Evolutionary conservation across 2,329 filamentous ascomycete species (phyloP).

Genomic region (Colletotrichum spinosum): DNA sequence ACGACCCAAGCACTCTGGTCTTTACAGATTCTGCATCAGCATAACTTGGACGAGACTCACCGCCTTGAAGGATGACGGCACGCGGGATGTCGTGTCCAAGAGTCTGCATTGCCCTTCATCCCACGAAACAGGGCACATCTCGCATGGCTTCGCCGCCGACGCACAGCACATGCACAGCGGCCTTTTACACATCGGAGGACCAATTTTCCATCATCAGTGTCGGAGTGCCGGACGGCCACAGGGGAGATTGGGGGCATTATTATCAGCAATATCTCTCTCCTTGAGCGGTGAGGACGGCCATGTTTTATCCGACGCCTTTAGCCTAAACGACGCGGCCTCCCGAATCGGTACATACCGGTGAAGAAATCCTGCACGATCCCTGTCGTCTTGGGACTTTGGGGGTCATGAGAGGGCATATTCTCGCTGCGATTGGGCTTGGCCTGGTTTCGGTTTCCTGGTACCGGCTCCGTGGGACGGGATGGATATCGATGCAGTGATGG

Average conservation of each 20-base stretch:
- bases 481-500: neutral
- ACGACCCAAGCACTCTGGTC: neutral
- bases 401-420: neutral
- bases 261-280: neutral
- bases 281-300: conserved; percentile 16
- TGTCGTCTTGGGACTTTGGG: neutral
- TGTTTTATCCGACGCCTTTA: conserved; percentile 26
- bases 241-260: neutral
- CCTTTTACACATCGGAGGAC: neutral
- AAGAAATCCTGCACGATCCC: conserved; percentile 13
- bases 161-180: neutral
- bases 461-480: conserved; percentile 12
- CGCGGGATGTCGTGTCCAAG: neutral
- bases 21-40: neutral
- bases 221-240: too few species aligned
- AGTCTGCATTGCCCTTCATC: neutral
- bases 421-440: neutral
- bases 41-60: neutral
- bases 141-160: conserved; percentile 2
- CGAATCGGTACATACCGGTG: conserved; percentile 15
- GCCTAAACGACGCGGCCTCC: conserved; percentile 23
- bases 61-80: neutral
- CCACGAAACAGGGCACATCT: neutral
- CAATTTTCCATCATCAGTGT: neutral
- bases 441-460: conserved; percentile 5